Conservation (phyloP, 306 rosid species). For the Cucurbita maxima region DNA sequence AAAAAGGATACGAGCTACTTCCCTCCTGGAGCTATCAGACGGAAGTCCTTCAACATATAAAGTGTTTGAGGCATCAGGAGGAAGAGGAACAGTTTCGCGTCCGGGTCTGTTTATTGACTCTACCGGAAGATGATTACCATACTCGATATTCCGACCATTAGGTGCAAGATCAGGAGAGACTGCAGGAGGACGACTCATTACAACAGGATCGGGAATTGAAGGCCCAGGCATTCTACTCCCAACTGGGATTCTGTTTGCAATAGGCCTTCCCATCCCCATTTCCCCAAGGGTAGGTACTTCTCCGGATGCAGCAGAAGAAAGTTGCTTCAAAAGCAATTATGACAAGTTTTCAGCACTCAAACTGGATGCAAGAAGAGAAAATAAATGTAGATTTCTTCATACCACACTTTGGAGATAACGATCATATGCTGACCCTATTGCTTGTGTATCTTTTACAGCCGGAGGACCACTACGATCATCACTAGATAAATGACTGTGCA, state of each 20-base stretch:
- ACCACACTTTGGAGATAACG: slow-evolving; percentile 87
- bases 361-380: slow-evolving; percentile 9
- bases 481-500: slow-evolving; percentile 42
- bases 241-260: slow-evolving; percentile 31
- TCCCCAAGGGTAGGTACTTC: slow-evolving; percentile 48
- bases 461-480: slow-evolving; percentile 42
- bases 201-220: slow-evolving; percentile 41
- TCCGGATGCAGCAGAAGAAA: slow-evolving; percentile 46
- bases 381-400: slow-evolving; percentile 13
- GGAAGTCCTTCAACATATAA: slow-evolving; percentile 92
- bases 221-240: slow-evolving; percentile 34
- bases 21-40: slow-evolving; percentile 62
- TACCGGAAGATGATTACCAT: slow-evolving; percentile 42
- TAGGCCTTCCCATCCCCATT: slow-evolving; percentile 44
- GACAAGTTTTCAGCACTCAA: slow-evolving; percentile 16
- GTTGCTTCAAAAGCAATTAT: slow-evolving; percentile 39
- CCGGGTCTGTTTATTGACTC: slow-evolving; percentile 50
- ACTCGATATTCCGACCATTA: slow-evolving; percentile 37
- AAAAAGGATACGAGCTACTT: slow-evolving; percentile 85
- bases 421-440: slow-evolving; percentile 76
- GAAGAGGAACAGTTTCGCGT: slow-evolving; percentile 59
- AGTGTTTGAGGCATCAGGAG: slow-evolving; percentile 83
- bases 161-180: slow-evolving; percentile 47
- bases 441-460: slow-evolving; percentile 39
- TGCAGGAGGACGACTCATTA: slow-evolving; percentile 33